Conservation (phyloP, 2,329 filamentous ascomycete genomes). For the Aquanectria penicillioides region DNA sequence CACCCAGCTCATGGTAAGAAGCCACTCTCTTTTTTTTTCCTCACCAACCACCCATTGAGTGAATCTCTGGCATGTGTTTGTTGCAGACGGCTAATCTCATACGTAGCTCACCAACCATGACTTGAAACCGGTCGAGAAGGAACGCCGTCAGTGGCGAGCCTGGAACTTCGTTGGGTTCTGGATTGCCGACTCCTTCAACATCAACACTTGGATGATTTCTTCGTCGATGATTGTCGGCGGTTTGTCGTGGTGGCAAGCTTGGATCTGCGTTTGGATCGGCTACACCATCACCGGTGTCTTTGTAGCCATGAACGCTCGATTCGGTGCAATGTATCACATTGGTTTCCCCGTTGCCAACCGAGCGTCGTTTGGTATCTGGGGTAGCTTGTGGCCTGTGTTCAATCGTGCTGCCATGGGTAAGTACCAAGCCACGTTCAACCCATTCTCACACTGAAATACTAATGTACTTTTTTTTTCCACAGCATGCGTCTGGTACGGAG, state of each 20-base stretch:
- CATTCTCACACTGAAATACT: neutral
- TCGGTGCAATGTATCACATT: conserved; percentile 88
- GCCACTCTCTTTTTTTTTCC: neutral
- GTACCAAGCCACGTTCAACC: conserved; percentile 32
- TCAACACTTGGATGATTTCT: conserved; percentile 95
- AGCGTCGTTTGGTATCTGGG: conserved; percentile 89
- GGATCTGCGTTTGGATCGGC: conserved; percentile 88
- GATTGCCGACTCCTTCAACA: conserved; percentile 87
- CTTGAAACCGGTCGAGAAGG: conserved; percentile 82
- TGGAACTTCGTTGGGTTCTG: conserved; percentile 93
- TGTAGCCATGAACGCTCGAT: conserved; percentile 80
- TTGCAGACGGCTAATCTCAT: conserved; percentile 28
- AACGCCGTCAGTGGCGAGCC: conserved; percentile 82
- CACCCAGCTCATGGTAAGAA: conserved; percentile 78
- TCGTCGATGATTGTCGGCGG: conserved; percentile 82
- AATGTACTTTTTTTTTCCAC: conserved; percentile 22
- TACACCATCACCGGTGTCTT: conserved; percentile 82
- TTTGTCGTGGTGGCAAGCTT: conserved; percentile 91
- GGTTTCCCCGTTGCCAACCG: conserved; percentile 85
- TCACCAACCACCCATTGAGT: too few species aligned
- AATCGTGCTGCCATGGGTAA: conserved; percentile 83
- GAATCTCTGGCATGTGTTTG: too few species aligned
- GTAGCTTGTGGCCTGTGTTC: conserved; percentile 86
- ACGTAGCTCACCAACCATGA: conserved; percentile 80
- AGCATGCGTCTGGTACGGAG: conserved; percentile 88